Percentiles rank a stretch among this genome's conserved stretches.
phyloP scores from a whole-genome alignment of 176 grass and related monocot genomes.

The Calamus simplicifolius region DNA sequence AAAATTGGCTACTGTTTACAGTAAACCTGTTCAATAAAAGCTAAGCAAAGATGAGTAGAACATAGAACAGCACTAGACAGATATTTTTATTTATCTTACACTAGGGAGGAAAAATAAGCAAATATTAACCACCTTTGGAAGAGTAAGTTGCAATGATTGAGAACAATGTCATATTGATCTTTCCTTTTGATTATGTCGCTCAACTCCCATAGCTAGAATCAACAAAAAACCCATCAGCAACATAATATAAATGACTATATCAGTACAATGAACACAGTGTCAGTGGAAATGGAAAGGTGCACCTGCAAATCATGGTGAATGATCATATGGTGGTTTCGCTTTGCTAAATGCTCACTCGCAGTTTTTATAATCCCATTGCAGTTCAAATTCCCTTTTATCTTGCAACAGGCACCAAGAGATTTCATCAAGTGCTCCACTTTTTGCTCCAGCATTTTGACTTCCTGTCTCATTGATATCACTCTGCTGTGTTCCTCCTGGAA shows the following conservation, averaged over 20 bases:
- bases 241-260: too few species aligned
- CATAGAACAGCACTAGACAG: too few species aligned
- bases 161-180: conserved; percentile 45
- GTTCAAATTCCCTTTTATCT: conserved; percentile 34
- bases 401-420: conserved; percentile 39
- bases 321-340: conserved; percentile 21
- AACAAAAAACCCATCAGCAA: conserved; percentile 10
- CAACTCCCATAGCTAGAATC: conserved; percentile 57
- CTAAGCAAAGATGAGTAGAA: neutral
- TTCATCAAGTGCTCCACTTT: conserved; percentile 34
- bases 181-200: conserved; percentile 47
- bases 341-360: conserved; percentile 52
- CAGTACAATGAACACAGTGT: neutral
- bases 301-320: conserved; percentile 58
- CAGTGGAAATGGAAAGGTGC: neutral
- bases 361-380: conserved; percentile 29
- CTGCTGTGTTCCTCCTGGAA: conserved; percentile 44
- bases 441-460: conserved; percentile 45
- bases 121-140: conserved; percentile 63
- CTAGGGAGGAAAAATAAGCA: conserved; percentile 6
- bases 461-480: conserved; percentile 46
- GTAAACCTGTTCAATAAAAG: conserved; percentile 44
- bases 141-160: conserved; percentile 68
- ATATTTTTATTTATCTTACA: too few species aligned
- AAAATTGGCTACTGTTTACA: conserved; percentile 29